These are phyloP conservation scores for Aspergillus saccharolyticus DNA, from an alignment of 495 filamentous ascomycete genomes.

Conservation along the genomic window DNA sequence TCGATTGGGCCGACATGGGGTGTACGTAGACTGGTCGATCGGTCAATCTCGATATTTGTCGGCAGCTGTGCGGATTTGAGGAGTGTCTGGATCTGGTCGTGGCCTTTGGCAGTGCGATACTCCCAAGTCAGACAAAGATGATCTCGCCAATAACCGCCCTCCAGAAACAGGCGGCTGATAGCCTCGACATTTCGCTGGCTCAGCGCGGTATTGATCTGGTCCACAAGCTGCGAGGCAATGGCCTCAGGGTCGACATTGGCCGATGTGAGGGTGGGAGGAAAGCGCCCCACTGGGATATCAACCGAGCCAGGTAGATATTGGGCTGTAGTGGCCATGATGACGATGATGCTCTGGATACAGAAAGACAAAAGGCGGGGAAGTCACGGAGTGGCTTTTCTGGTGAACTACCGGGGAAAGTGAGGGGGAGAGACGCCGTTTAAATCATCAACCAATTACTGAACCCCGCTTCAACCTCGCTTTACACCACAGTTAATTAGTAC, in stretches of 20 bases:
- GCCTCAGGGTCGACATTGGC: slow-evolving; percentile 39
- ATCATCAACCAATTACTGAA: background rate
- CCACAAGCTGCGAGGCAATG: slow-evolving; percentile 41
- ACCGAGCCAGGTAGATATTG: slow-evolving; percentile 54
- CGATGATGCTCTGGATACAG: background rate
- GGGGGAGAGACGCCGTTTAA: background rate
- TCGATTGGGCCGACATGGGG: slow-evolving; percentile 49
- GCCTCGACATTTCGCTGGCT: slow-evolving; percentile 26
- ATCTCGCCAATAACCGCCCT: slow-evolving; percentile 43
- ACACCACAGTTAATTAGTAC: no score
- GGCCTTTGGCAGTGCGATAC: slow-evolving; percentile 50
- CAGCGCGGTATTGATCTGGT: slow-evolving; percentile 46
- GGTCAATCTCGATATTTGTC: slow-evolving; percentile 45
- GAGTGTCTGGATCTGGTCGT: slow-evolving; percentile 45
- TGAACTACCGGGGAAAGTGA: background rate
- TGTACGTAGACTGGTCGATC: slow-evolving; percentile 34
- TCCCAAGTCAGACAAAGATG: slow-evolving; percentile 40
- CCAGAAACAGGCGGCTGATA: slow-evolving; percentile 37
- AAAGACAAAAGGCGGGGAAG: background rate
- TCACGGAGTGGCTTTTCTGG: background rate
- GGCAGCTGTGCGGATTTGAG: slow-evolving; percentile 37
- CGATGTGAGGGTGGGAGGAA: slow-evolving; percentile 26
- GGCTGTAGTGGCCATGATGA: slow-evolving; percentile 42
- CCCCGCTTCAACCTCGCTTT: background rate
- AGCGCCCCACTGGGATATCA: slow-evolving; percentile 40